phyloP scores from a whole-genome alignment of 148 eudicot species.

The Pouteria glomerata region DNA sequence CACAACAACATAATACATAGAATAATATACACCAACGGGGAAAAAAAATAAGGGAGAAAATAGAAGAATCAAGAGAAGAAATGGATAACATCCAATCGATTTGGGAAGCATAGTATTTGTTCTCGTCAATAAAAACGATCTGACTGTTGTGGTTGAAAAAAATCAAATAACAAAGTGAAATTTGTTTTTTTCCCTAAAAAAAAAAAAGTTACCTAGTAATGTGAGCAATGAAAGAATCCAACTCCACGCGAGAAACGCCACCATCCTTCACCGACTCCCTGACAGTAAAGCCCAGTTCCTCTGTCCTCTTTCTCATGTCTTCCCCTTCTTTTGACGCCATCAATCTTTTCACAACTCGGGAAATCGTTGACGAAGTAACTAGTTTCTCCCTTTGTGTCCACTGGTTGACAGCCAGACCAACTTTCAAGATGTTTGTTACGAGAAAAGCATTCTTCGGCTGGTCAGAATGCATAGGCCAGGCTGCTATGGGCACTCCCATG shows the following conservation, averaged over 20 bases:
- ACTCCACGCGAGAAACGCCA: slow-evolving; percentile 20
- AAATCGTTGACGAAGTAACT: slow-evolving; percentile 11
- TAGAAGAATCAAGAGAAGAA: too few species aligned
- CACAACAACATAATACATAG: too few species aligned
- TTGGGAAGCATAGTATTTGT: too few species aligned
- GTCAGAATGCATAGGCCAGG: slow-evolving; percentile 43
- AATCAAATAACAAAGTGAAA: too few species aligned
- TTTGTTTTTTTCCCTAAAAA: too few species aligned
- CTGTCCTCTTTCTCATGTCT: slow-evolving; percentile 23
- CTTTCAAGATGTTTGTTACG: slow-evolving; percentile 22
- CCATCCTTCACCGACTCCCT: slow-evolving; percentile 22
- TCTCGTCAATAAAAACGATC: too few species aligned
- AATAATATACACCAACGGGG: too few species aligned
- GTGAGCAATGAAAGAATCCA: slow-evolving; percentile 27
- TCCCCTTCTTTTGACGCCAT: too few species aligned
- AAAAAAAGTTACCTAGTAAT: slow-evolving; percentile 21
- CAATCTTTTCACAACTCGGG: too few species aligned
- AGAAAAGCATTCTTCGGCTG: slow-evolving; percentile 28
- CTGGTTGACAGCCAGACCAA: slow-evolving; percentile 17
- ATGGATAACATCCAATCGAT: too few species aligned
- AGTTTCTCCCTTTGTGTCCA: slow-evolving; percentile 19
- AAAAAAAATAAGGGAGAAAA: too few species aligned
- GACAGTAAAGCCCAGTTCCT: slow-evolving; percentile 11
- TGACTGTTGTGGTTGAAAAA: too few species aligned
- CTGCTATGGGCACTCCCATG: slow-evolving; percentile 36